A percentile compares a stretch with the other conserved stretches of the same genome.
Evolutionary conservation across 257 asterid species (phyloP).

Genomic region (Henckelia pumila): DNA sequence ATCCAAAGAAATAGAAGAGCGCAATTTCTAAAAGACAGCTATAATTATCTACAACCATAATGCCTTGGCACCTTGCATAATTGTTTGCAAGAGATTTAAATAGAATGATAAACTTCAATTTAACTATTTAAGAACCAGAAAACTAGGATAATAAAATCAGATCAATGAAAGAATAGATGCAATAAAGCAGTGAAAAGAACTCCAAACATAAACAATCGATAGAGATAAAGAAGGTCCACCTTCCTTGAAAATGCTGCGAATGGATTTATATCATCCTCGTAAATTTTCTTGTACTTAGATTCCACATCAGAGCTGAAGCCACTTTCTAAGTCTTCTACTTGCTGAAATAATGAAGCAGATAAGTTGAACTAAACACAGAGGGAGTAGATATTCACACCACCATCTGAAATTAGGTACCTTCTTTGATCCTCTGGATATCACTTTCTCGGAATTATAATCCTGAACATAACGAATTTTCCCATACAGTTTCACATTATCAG

Average conservation of each 20-base stretch:
- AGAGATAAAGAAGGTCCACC: constrained; percentile 41
- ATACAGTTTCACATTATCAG: constrained; percentile 95
- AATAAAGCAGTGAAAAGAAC: background rate
- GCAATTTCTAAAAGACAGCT: constrained; percentile 16
- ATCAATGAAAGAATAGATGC: constrained; percentile 20
- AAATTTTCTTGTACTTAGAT: constrained; percentile 96
- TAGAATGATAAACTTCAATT: constrained; percentile 18
- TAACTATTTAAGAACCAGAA: constrained; percentile 12
- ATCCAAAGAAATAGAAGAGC: constrained; percentile 9
- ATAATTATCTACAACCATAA: background rate
- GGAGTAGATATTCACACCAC: constrained; percentile 10
- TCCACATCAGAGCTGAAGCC: constrained; percentile 98
- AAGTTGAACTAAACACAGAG: constrained; percentile 24
- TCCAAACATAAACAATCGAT: constrained; percentile 15
- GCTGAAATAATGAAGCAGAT: constrained; percentile 48
- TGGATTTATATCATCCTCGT: constrained; percentile 97
- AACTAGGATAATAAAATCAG: constrained; percentile 1
- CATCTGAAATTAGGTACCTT: constrained; percentile 55
- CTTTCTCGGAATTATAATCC: constrained; percentile 97
- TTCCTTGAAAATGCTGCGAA: constrained; percentile 97
- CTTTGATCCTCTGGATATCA: constrained; percentile 93
- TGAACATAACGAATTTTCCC: constrained; percentile 97
- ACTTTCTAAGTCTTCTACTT: constrained; percentile 89
- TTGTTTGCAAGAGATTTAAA: constrained; percentile 8
- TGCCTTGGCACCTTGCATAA: background rate